Conservation (phyloP, 441 rosid species). For the Croton setiger region DNA sequence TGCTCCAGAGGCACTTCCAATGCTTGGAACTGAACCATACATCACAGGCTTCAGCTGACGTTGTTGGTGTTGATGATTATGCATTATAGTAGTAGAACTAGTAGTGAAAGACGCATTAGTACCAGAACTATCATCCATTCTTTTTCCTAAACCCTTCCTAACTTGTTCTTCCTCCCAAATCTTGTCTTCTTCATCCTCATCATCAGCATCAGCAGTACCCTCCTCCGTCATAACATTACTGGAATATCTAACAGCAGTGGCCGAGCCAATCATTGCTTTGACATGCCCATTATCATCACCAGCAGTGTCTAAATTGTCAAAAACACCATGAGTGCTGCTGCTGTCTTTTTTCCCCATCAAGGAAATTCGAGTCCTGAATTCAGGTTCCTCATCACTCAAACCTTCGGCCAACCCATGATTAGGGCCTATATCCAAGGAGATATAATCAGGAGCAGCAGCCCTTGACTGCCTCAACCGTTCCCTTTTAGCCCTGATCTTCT, state of each 20-base stretch:
- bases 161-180: slow-evolving; percentile 94
- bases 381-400: slow-evolving; percentile 80
- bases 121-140: slow-evolving; percentile 60
- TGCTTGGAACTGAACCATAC: slow-evolving; percentile 39
- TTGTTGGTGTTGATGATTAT: slow-evolving; percentile 38
- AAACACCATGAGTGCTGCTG: slow-evolving; percentile 43
- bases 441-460: slow-evolving; percentile 66
- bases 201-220: slow-evolving; percentile 23
- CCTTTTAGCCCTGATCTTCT: slow-evolving; percentile 67
- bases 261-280: slow-evolving; percentile 5
- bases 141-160: slow-evolving; percentile 82
- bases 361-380: slow-evolving; percentile 51
- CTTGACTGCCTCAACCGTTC: slow-evolving; percentile 65
- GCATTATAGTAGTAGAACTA: slow-evolving; percentile 25
- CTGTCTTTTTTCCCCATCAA: slow-evolving; percentile 44
- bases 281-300: slow-evolving; percentile 25
- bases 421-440: slow-evolving; percentile 55
- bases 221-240: slow-evolving; percentile 10
- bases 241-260: slow-evolving; percentile 1
- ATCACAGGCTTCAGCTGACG: slow-evolving; percentile 30
- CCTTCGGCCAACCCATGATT: slow-evolving; percentile 48
- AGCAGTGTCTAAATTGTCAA: slow-evolving; percentile 50
- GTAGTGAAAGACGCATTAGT: slow-evolving; percentile 29
- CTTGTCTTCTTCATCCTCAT: slow-evolving; percentile 80
- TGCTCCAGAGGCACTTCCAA: slow-evolving; percentile 45